phyloP scores from a whole-genome alignment of 225 moss, liverwort and hornwort genomes.

The Ulota crispa region DNA sequence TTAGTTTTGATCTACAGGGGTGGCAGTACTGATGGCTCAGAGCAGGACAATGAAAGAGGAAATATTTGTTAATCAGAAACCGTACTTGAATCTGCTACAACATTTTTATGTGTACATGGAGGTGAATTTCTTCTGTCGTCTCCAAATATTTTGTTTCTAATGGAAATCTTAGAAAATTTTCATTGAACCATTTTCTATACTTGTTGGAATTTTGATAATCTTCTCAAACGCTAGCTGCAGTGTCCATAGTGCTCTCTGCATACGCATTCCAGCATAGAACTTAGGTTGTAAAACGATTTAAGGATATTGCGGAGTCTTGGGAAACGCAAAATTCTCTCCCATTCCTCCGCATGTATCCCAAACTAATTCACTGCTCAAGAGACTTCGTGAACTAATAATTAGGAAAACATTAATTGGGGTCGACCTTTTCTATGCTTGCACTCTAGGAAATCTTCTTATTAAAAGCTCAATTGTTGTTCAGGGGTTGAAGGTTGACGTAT shows the following conservation, averaged over 20 bases:
- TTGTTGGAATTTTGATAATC: not conserved
- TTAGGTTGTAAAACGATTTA: not conserved
- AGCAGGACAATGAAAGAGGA: slow-evolving; percentile 86
- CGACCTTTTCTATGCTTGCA: not conserved
- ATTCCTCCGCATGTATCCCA: not conserved
- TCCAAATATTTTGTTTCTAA: not conserved
- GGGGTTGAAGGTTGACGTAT: slow-evolving; percentile 79
- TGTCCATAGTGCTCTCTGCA: not conserved
- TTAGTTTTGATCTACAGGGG: slow-evolving; percentile 42
- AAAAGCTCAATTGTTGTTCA: slow-evolving; percentile 24
- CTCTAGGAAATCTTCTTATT: not conserved
- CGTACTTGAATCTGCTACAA: slow-evolving; percentile 62
- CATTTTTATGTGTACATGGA: slow-evolving; percentile 64
- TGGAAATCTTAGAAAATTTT: slow-evolving; percentile 1
- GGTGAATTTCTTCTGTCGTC: slow-evolving; percentile 34
- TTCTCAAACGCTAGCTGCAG: slow-evolving; percentile 3
- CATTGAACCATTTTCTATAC: not conserved
- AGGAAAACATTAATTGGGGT: not conserved
- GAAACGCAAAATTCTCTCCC: not conserved
- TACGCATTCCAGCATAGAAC: not conserved
- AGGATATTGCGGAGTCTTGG: not conserved
- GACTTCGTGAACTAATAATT: not conserved
- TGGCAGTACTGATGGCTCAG: slow-evolving; percentile 86
- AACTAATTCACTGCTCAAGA: not conserved
- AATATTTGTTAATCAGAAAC: slow-evolving; percentile 59